Base-by-base conservation (phyloP, 202 grass and related monocot species). In the Brachypodium distachyon region DNA sequence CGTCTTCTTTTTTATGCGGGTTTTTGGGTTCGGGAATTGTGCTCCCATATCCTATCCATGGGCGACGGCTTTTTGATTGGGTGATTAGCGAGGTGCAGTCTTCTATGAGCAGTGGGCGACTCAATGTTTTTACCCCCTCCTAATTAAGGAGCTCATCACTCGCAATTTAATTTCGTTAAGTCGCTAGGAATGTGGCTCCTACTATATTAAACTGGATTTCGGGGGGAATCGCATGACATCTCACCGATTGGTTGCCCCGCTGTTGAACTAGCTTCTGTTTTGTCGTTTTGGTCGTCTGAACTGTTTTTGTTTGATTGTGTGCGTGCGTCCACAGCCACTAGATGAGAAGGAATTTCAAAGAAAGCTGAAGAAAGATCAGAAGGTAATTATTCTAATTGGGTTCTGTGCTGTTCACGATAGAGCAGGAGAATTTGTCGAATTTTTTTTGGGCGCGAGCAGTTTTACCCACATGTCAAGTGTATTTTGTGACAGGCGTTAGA, bases 341-440 rank as follows among this genome's bases (percentile, higher is more conserved):
- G 72, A 88, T 47, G 84, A 28, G 40, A 67, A 79, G 82, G 89
- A 92, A 28, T 32, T 87, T 52, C 87, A 92, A 22, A 67, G 14
- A 40, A 67, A 67, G 13, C 40, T 67, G 40, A 67, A 67, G 63
- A 67, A 46, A 29, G 63, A 67, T 2, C 63, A 67, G 12, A 67
- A 67, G 40, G 63, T 67, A 26, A 38, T 23, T 67, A n/a, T 29
- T 67, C 13, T 67, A 28, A 43, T 28, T 27, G 14, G 64, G 64
- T 46, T 67, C 64, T 67, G 38, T 67, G 23, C 63, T 44, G 0
- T 44, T 43, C 13, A 26, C 13, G 6, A 28, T 28, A 23, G 13
- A 10, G 62, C 1, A 26, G 37, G 62, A 22, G 38, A 27, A 43
- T 28, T 18, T 27, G 5, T 14, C 34, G n/a, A 38, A 5, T 6